These are phyloP conservation scores for Mucor velutinosus DNA, from an alignment of 371 early-diverging fungal species.

Conservation along the genomic window DNA sequence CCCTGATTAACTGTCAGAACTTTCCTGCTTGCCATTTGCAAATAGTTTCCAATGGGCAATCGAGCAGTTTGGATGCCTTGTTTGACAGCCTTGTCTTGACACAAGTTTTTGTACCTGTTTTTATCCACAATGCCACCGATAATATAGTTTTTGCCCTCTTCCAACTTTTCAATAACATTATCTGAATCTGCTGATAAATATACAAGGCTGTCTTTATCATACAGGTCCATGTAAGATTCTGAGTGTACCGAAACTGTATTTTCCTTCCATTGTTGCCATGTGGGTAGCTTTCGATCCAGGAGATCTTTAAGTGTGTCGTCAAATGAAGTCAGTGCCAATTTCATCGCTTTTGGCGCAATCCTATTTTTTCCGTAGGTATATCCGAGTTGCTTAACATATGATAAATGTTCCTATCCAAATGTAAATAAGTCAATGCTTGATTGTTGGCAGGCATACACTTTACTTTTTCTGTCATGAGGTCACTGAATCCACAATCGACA, in stretches of 20 bases:
- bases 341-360: constrained; percentile 45
- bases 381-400: constrained; percentile 19
- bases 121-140: constrained; percentile 96
- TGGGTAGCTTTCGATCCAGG: constrained; percentile 47
- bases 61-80: constrained; percentile 77
- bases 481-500: constrained; percentile 77
- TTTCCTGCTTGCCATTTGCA: constrained; percentile 76
- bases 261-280: constrained; percentile 41
- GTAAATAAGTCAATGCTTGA: not conserved
- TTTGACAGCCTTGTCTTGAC: constrained; percentile 74
- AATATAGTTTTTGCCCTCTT: constrained; percentile 75
- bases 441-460: constrained; percentile 15
- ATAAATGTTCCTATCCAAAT: constrained; percentile 39
- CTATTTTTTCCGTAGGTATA: constrained; percentile 59
- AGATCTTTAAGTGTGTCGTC: constrained; percentile 35
- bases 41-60: constrained; percentile 84
- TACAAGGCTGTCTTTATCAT: constrained; percentile 61
- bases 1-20: constrained; percentile 94
- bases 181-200: constrained; percentile 92
- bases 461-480: constrained; percentile 77
- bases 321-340: constrained; percentile 49
- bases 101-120: constrained; percentile 85
- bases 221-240: constrained; percentile 43
- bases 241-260: constrained; percentile 28
- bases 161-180: constrained; percentile 69